A percentile compares a stretch with the other conserved stretches of the same genome.
These are phyloP conservation scores for Cutaneotrichosporon cyanovorans DNA, from an alignment of 1,284 basidiomycete genomes.

Conservation along the genomic window DNA sequence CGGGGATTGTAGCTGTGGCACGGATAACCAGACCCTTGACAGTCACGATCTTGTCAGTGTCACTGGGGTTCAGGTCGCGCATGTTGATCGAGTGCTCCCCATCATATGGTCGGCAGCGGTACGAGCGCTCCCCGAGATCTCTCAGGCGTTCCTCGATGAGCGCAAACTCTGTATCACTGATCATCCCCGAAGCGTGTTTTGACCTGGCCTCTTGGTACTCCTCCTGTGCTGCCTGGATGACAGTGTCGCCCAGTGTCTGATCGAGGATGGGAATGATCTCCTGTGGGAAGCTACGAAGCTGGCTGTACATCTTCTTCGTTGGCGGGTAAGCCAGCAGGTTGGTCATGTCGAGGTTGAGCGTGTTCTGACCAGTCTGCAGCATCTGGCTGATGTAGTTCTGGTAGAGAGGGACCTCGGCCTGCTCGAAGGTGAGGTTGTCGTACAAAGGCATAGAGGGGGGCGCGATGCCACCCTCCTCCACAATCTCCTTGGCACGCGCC, in stretches of 20 bases:
- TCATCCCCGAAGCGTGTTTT: constrained; percentile 23
- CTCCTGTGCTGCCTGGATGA: constrained; percentile 70
- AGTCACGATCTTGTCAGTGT: constrained; percentile 91
- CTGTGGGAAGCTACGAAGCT: constrained; percentile 86
- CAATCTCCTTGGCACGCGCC: constrained; percentile 46
- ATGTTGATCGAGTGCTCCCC: constrained; percentile 70
- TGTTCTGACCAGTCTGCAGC: constrained; percentile 82
- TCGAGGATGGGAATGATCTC: constrained; percentile 97
- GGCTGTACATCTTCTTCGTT: constrained; percentile 68
- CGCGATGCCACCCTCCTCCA: constrained; percentile 29
- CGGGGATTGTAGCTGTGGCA: constrained; percentile 93
- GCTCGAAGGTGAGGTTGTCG: constrained; percentile 53
- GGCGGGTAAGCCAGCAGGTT: constrained; percentile 87
- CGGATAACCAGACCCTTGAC: constrained; percentile 97
- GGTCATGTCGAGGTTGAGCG: constrained; percentile 81
- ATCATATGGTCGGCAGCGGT: constrained; percentile 87
- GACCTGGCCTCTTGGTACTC: constrained; percentile 54
- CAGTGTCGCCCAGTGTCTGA: constrained; percentile 83
- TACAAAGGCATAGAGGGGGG: constrained; percentile 40
- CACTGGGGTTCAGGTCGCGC: constrained; percentile 82
- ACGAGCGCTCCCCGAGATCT: constrained; percentile 70
- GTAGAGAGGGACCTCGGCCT: constrained; percentile 67
- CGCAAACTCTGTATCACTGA: constrained; percentile 54
- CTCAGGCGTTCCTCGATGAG: constrained; percentile 51
- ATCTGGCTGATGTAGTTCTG: constrained; percentile 76